These are phyloP conservation scores for Sesbania bispinosa DNA, from an alignment of 306 rosid species.

Conservation along the genomic window DNA sequence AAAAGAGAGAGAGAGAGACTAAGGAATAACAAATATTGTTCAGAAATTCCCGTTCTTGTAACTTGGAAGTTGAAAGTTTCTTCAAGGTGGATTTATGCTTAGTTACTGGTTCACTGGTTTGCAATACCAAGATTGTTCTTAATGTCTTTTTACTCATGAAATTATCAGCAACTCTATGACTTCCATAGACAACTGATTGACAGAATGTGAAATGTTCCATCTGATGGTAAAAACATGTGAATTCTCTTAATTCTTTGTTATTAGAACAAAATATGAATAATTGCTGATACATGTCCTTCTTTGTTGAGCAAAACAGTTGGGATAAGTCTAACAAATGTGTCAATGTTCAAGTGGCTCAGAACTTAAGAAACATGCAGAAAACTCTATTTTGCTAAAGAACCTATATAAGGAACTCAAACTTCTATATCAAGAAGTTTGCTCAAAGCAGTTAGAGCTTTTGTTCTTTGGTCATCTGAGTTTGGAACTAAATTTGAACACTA, in stretches of 20 bases:
- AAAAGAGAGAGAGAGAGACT: conserved; percentile 25
- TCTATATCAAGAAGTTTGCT: conserved; percentile 20
- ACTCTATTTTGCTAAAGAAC: neutral
- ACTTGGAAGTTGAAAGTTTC: conserved; percentile 8
- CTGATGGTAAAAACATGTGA: neutral
- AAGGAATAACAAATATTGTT: conserved; percentile 17
- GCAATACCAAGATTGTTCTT: neutral
- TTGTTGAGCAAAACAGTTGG: too few species aligned
- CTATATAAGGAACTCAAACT: conserved; percentile 14
- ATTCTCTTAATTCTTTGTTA: neutral
- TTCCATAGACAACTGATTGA: conserved; percentile 7
- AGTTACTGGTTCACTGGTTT: neutral
- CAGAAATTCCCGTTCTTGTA: conserved; percentile 6
- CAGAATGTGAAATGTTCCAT: conserved; percentile 8
- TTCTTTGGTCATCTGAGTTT: conserved; percentile 30
- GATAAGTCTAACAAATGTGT: neutral
- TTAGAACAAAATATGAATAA: conserved; percentile 12
- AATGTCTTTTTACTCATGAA: neutral
- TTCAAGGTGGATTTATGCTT: neutral
- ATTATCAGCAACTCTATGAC: conserved; percentile 21
- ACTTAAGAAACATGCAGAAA: conserved; percentile 11
- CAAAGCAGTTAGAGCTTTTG: conserved; percentile 15
- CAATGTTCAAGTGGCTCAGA: conserved; percentile 10
- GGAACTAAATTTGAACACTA: conserved; percentile 17
- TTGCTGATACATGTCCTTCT: neutral